Evolutionary conservation across 495 filamentous ascomycete species (phyloP).

Genomic region (Podospora tetraspora): DNA sequence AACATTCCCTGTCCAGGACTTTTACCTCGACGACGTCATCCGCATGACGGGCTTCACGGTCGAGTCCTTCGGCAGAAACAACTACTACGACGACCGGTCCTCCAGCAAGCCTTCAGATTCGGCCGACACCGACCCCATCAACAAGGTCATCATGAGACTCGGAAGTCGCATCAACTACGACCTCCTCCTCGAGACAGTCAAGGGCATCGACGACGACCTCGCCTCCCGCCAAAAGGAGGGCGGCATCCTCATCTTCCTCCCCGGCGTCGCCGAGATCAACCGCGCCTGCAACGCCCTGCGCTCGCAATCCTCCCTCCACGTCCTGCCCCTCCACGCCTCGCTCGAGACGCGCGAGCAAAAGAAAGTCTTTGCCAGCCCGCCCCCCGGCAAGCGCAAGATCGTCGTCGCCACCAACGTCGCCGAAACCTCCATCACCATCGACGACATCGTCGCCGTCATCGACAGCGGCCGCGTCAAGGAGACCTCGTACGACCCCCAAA

Average conservation of each 20-base stretch:
- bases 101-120: constrained; percentile 30
- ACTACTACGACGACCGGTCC: constrained; percentile 32
- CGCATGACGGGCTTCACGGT: constrained; percentile 66
- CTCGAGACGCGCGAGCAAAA: constrained; percentile 81
- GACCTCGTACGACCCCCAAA: constrained; percentile 85
- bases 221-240: constrained; percentile 55
- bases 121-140: constrained; percentile 43
- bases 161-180: constrained; percentile 92
- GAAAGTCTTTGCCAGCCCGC: constrained; percentile 73
- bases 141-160: constrained; percentile 63
- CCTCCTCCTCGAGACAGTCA: constrained; percentile 71
- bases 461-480: constrained; percentile 95
- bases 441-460: constrained; percentile 94
- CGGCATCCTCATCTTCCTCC: constrained; percentile 90
- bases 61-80: constrained; percentile 25
- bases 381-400: constrained; percentile 78
- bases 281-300: constrained; percentile 67
- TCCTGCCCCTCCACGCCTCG: constrained; percentile 87
- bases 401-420: constrained; percentile 94
- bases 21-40: constrained; percentile 85
- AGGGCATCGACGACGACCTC: constrained; percentile 71
- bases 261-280: constrained; percentile 80
- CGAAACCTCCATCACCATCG: constrained; percentile 96
- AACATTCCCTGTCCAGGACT: constrained; percentile 85
- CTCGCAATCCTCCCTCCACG: constrained; percentile 64